Conservation (phyloP, 2,329 filamentous ascomycete species). For the Coniochaeta prunicola region DNA sequence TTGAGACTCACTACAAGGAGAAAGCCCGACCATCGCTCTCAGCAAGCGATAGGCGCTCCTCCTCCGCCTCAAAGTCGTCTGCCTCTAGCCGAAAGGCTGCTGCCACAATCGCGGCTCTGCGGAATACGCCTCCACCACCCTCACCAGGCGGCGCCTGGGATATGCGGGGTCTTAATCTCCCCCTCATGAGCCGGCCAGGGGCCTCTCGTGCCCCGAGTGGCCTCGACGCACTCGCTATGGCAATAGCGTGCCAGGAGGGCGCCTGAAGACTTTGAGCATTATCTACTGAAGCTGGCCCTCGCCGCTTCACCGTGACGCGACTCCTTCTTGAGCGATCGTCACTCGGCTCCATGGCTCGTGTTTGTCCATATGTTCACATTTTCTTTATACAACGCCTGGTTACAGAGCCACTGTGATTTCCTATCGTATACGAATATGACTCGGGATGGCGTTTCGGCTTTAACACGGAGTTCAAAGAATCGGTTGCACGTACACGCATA, state of each 20-base stretch:
- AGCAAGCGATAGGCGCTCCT: constrained; percentile 16
- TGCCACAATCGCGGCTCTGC: constrained; percentile 6
- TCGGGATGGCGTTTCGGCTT: not conserved
- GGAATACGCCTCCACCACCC: constrained; percentile 21
- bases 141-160: constrained; percentile 36
- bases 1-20: constrained; percentile 67
- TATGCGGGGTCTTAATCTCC: constrained; percentile 35
- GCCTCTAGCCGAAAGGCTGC: constrained; percentile 18
- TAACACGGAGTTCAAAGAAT: not conserved
- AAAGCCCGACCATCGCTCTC: constrained; percentile 27
- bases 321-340: not conserved
- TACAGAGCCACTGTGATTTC: not conserved
- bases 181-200: constrained; percentile 37
- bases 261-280: constrained; percentile 5
- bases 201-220: constrained; percentile 39
- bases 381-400: not conserved
- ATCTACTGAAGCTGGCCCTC: not conserved
- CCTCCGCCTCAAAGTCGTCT: constrained; percentile 11
- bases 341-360: not conserved
- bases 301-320: not conserved
- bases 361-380: not conserved
- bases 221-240: constrained; percentile 47
- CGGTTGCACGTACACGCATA: not conserved
- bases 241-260: constrained; percentile 44
- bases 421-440: not conserved